phyloP scores from a whole-genome alignment of 2,329 filamentous ascomycete species.

The Cercospora nicotianae region DNA sequence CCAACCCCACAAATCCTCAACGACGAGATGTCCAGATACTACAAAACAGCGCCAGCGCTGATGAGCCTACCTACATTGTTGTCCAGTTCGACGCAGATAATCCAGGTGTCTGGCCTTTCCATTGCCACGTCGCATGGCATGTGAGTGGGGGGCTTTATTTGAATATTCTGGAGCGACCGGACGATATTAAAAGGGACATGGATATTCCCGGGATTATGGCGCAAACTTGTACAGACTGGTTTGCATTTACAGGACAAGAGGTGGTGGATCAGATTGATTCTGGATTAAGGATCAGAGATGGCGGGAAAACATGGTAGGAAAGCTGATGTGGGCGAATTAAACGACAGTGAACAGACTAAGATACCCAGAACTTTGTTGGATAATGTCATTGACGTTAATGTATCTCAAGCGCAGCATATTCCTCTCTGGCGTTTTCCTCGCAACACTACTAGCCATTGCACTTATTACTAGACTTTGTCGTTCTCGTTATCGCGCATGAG shows the following conservation, averaged over 20 bases:
- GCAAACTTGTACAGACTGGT: conserved; percentile 40
- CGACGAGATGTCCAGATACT: conserved; percentile 54
- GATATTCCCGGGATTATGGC: conserved; percentile 35
- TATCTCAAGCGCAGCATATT: background rate
- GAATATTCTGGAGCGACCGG: conserved; percentile 36
- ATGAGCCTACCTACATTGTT: conserved; percentile 39
- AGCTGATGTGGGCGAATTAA: background rate
- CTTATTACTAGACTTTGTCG: background rate
- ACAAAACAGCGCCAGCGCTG: conserved; percentile 35
- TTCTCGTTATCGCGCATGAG: background rate
- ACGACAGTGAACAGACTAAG: background rate
- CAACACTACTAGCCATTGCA: background rate
- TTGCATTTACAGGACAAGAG: conserved; percentile 32
- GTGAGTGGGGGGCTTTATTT: conserved; percentile 37
- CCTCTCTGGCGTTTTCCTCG: background rate
- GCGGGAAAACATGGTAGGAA: background rate
- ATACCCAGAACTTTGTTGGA: background rate
- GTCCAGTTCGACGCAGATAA: conserved; percentile 53
- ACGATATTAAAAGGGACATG: conserved; percentile 32
- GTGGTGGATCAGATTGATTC: conserved; percentile 41
- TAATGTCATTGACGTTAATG: background rate
- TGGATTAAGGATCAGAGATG: conserved; percentile 24
- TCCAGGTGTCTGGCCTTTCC: conserved; percentile 45
- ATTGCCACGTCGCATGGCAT: conserved; percentile 42
- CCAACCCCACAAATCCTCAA: conserved; percentile 52